Conservation (phyloP, 2,329 filamentous ascomycete species). For the Zymoseptoria brevis region DNA sequence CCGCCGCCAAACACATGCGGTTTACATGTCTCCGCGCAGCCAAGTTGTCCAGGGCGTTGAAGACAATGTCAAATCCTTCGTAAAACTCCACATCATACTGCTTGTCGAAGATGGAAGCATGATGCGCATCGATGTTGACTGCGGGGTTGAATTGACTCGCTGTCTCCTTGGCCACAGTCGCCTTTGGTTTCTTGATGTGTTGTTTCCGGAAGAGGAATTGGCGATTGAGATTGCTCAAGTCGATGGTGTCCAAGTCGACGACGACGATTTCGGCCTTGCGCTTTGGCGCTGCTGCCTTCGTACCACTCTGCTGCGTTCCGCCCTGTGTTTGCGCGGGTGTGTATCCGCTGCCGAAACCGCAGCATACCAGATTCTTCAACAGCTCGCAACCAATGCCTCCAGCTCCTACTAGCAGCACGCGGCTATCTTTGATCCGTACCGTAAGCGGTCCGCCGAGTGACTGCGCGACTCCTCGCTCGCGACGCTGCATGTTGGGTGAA, state of each 20-base stretch:
- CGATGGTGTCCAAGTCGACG: constrained; percentile 96
- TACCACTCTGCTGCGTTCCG: not conserved
- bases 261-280: constrained; percentile 64
- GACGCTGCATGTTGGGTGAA: constrained; percentile 34
- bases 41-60: constrained; percentile 95
- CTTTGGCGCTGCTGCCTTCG: constrained; percentile 3
- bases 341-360: constrained; percentile 60
- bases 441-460: constrained; percentile 61
- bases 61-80: constrained; percentile 70
- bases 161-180: constrained; percentile 85
- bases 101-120: constrained; percentile 88
- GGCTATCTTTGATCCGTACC: constrained; percentile 26
- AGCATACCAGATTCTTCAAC: constrained; percentile 89
- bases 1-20: constrained; percentile 87
- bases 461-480: constrained; percentile 47
- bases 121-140: constrained; percentile 77
- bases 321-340: constrained; percentile 1
- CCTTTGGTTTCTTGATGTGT: constrained; percentile 96
- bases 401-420: constrained; percentile 81
- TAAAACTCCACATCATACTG: constrained; percentile 89
- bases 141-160: constrained; percentile 84
- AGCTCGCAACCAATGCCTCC: constrained; percentile 97
- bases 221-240: constrained; percentile 92
- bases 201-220: constrained; percentile 95
- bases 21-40: constrained; percentile 93